These are phyloP conservation scores for Cystoisospora suis DNA, from an alignment of 169 alveolate genomes.

Conservation along the genomic window DNA sequence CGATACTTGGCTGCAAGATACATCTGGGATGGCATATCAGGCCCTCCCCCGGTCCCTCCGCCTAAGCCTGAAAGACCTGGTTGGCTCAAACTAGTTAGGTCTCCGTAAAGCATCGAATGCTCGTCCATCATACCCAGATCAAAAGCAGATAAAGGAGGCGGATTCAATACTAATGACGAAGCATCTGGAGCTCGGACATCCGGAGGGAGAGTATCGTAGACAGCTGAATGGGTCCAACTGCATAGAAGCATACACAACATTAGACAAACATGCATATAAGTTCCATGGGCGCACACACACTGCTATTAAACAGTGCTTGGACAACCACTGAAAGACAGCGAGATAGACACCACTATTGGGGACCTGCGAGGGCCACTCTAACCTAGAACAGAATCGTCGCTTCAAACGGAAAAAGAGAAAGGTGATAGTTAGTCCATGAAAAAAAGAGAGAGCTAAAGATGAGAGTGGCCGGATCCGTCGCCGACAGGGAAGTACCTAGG, in stretches of 20 bases:
- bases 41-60: background rate
- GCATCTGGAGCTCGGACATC: slow-evolving; percentile 59
- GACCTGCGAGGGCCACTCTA: too few relatives aligned
- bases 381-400: too few relatives aligned
- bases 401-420: too few relatives aligned
- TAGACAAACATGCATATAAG: background rate
- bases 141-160: slow-evolving; percentile 43
- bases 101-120: background rate
- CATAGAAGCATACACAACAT: background rate
- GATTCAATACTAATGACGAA: slow-evolving; percentile 56
- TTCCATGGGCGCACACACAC: background rate
- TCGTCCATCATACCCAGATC: background rate
- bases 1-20: slow-evolving; percentile 40
- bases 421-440: too few relatives aligned
- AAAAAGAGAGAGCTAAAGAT: too few relatives aligned
- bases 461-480: too few relatives aligned
- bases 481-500: too few relatives aligned
- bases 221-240: slow-evolving; percentile 48
- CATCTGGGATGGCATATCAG: background rate
- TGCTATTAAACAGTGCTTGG: too few relatives aligned
- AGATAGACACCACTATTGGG: too few relatives aligned
- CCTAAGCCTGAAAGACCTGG: too few relatives aligned
- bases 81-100: too few relatives aligned
- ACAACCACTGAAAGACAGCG: too few relatives aligned
- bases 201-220: slow-evolving; percentile 59